A percentile compares a stretch with the other conserved stretches of the same genome.
Conservation (phyloP, 179 eudicot genomes). For the Silene coronaria region DNA sequence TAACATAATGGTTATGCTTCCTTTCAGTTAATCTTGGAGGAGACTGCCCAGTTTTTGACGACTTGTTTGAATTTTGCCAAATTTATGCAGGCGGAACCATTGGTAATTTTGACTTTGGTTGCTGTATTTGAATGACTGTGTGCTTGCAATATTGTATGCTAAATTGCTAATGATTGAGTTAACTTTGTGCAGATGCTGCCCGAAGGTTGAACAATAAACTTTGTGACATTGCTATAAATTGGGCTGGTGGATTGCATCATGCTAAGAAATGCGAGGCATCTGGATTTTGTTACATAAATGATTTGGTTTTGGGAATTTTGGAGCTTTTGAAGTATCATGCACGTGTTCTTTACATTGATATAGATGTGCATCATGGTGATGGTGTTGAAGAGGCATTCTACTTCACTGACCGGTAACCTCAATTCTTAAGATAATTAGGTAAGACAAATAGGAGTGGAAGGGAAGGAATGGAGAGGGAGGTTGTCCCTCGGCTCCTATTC, state of each 20-base stretch:
- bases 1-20: slow-evolving; percentile 7
- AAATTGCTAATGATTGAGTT: slow-evolving; percentile 8
- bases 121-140: background rate
- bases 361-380: slow-evolving; percentile 98
- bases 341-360: slow-evolving; percentile 91
- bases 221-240: slow-evolving; percentile 93
- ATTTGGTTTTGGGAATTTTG: slow-evolving; percentile 88
- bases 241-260: slow-evolving; percentile 99
- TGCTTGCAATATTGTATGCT: background rate
- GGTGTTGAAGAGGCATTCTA: slow-evolving; percentile 99
- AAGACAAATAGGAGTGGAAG: background rate
- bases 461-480: background rate
- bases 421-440: background rate
- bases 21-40: slow-evolving; percentile 86
- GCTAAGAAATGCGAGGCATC: slow-evolving; percentile 97
- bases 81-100: slow-evolving; percentile 98
- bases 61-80: slow-evolving; percentile 94
- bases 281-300: slow-evolving; percentile 96
- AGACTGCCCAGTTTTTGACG: slow-evolving; percentile 93
- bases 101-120: slow-evolving; percentile 41
- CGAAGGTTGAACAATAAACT: slow-evolving; percentile 83
- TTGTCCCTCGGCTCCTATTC: background rate
- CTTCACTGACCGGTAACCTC: slow-evolving; percentile 72
- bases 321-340: slow-evolving; percentile 96
- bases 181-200: slow-evolving; percentile 73